Conservation (phyloP, 2,329 filamentous ascomycete genomes). For the Aotearoamyces nothofagi region DNA sequence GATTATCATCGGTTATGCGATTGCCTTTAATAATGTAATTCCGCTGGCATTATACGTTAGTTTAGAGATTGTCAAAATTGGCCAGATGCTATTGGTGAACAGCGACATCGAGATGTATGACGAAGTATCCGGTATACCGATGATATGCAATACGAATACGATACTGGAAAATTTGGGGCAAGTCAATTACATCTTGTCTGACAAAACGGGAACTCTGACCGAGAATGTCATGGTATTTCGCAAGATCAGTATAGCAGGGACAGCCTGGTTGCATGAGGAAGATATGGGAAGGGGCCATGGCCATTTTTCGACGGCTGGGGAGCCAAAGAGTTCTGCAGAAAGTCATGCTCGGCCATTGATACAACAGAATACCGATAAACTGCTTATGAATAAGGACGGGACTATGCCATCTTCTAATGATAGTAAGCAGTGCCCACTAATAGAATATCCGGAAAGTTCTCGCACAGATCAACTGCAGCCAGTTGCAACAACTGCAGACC, state of each 20-base stretch:
- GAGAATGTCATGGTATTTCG: constrained; percentile 94
- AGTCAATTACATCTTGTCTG: constrained; percentile 78
- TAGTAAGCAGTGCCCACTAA: too few species aligned
- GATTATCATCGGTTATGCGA: constrained; percentile 74
- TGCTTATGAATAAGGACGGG: too few species aligned
- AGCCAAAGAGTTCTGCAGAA: too few species aligned
- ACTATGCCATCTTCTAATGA: too few species aligned
- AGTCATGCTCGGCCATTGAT: too few species aligned
- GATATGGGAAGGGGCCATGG: constrained; percentile 49
- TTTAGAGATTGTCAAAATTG: constrained; percentile 84
- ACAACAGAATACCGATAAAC: too few species aligned
- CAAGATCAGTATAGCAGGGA: constrained; percentile 79
- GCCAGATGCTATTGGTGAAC: constrained; percentile 56
- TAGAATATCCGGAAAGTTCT: too few species aligned
- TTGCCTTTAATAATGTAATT: constrained; percentile 93
- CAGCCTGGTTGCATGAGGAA: constrained; percentile 72
- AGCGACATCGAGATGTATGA: constrained; percentile 90
- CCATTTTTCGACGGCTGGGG: too few species aligned
- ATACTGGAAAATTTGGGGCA: constrained; percentile 91
- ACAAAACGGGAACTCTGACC: constrained; percentile 88
- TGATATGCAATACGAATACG: constrained; percentile 81
- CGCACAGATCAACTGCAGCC: not conserved
- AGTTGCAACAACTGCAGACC: constrained; percentile 13
- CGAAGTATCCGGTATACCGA: constrained; percentile 65
- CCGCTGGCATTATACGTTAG: constrained; percentile 85